Evolutionary conservation across 805 yeast species (phyloP), one percentile per base, ranked within the genome.

Genomic region (Myxozyma melibiosi): DNA sequence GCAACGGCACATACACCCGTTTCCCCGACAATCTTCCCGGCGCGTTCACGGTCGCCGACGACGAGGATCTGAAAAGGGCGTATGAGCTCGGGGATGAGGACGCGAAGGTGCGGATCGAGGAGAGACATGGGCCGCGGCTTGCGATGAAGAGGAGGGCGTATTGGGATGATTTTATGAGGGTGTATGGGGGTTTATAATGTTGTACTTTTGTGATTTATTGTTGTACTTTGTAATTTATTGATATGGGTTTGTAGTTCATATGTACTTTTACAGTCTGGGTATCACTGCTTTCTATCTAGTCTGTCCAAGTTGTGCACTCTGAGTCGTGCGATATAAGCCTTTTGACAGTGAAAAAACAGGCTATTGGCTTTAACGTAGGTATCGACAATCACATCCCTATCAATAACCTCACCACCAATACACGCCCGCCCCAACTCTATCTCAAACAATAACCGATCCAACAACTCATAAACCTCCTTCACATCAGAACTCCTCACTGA

Each of bases 21-120:
- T 41, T 53, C 24, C 53, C 49, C 1, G 18, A 14, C 3, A 27
- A 55, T 9, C 30, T 51, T n/a, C 27, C 20, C 4, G 59, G 59
- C 8, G 55, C 51, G 27, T 55, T 55, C 16, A 51, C 59, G 28
- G 18, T 25, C 5, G 20, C 33, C 25, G 59, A 55, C 34, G 59
- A 55, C 30, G 37, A n/a, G 8, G 45, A 55, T 34, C 30, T 51
- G 18, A 18, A 16, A 16, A 42, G 44, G 4, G 51, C 41, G n/a
- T 51, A 43, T 22, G 41, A 50, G 34, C n/a, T 25, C 3, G 45
- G 43, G 18, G 59, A 55, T 33, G 43, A 45, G 18, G 55, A 39
- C 11, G 50, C 58, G 2, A 20, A 14, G 4, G 24, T 28, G 16
- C 34, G 43, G n/a, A 18, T 55, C 11, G 7, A 18, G 5, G 28